Percentiles rank a stretch among this genome's conserved stretches.
Conservation (phyloP, 495 filamentous ascomycete species). For the Thozetella sp. region DNA sequence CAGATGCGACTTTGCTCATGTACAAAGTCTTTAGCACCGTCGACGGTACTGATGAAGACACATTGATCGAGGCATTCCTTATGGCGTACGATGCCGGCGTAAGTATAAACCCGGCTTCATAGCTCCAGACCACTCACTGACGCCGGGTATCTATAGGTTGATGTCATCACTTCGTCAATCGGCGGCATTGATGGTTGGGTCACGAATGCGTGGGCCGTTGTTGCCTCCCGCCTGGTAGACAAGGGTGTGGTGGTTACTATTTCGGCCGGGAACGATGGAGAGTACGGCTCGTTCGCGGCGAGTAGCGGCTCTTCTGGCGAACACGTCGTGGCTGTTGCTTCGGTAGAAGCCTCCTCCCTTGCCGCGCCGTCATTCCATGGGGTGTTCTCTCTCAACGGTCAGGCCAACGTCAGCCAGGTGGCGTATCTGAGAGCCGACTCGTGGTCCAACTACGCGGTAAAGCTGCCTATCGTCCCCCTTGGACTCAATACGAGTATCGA, state of each 20-base stretch:
- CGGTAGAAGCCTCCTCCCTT: constrained; percentile 16
- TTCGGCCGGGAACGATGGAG: constrained; percentile 31
- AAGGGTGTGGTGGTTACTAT: constrained; percentile 29
- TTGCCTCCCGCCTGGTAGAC: constrained; percentile 29
- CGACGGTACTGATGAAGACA: constrained; percentile 25
- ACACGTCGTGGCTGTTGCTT: constrained; percentile 24
- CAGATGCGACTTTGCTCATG: constrained; percentile 44
- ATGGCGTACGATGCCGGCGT: constrained; percentile 28
- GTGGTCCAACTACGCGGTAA: constrained; percentile 7
- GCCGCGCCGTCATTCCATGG: constrained; percentile 24
- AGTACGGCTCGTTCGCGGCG: constrained; percentile 25
- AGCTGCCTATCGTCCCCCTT: constrained; percentile 18
- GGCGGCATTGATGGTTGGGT: constrained; percentile 26
- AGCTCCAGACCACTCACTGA: too few relatives aligned
- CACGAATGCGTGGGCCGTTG: constrained; percentile 24
- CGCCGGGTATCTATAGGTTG: too few relatives aligned
- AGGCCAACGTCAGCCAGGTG: constrained; percentile 17
- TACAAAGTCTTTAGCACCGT: constrained; percentile 44
- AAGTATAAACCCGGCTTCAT: too few relatives aligned
- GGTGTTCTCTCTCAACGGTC: constrained; percentile 20
- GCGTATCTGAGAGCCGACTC: constrained; percentile 17
- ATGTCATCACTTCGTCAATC: constrained; percentile 32
- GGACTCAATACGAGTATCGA: constrained; percentile 14
- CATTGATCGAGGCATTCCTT: constrained; percentile 25
- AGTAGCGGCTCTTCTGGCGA: constrained; percentile 27